These are phyloP conservation scores for Lentinula edodes DNA, from an alignment of 768 basidiomycete species.

Conservation along the genomic window DNA sequence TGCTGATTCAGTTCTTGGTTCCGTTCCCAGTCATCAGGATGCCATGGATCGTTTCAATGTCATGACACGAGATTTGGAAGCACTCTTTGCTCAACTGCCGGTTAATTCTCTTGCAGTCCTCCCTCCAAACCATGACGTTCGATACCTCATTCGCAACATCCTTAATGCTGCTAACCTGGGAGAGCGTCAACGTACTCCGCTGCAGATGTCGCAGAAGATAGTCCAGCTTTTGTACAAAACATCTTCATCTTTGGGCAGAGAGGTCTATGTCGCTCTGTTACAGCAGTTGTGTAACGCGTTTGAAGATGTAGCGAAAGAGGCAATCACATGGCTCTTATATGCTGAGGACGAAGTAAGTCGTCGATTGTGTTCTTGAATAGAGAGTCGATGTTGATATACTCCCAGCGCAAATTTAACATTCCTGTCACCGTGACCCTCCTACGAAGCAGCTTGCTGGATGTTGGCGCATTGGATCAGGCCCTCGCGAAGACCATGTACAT, in stretches of 20 bases:
- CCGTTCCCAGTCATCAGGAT: slow-evolving; percentile 62
- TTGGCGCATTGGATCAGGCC: slow-evolving; percentile 80
- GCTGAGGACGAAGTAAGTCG: slow-evolving; percentile 87
- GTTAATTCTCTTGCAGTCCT: slow-evolving; percentile 63
- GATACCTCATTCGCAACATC: slow-evolving; percentile 78
- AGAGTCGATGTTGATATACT: slow-evolving; percentile 12
- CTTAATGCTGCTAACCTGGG: slow-evolving; percentile 72
- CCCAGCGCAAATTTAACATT: slow-evolving; percentile 91
- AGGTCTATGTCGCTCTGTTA: slow-evolving; percentile 87
- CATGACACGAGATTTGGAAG: slow-evolving; percentile 68
- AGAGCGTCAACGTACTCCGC: slow-evolving; percentile 80
- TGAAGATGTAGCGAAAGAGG: slow-evolving; percentile 93
- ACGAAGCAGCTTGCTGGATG: slow-evolving; percentile 74
- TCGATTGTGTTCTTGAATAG: neutral
- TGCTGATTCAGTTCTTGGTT: slow-evolving; percentile 44
- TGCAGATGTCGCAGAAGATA: slow-evolving; percentile 94
- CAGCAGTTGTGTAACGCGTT: slow-evolving; percentile 86
- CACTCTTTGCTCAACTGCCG: slow-evolving; percentile 70
- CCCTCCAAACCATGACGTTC: slow-evolving; percentile 82
- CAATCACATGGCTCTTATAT: slow-evolving; percentile 92
- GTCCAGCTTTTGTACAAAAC: slow-evolving; percentile 95
- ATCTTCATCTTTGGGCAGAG: slow-evolving; percentile 76
- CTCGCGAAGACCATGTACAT: slow-evolving; percentile 74
- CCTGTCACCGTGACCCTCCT: slow-evolving; percentile 88
- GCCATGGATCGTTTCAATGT: slow-evolving; percentile 87